Percentiles rank a stretch among this genome's conserved stretches.
These are phyloP conservation scores for Miscanthus sacchariflorus DNA, from an alignment of 202 grass and related monocot genomes.

Conservation along the genomic window DNA sequence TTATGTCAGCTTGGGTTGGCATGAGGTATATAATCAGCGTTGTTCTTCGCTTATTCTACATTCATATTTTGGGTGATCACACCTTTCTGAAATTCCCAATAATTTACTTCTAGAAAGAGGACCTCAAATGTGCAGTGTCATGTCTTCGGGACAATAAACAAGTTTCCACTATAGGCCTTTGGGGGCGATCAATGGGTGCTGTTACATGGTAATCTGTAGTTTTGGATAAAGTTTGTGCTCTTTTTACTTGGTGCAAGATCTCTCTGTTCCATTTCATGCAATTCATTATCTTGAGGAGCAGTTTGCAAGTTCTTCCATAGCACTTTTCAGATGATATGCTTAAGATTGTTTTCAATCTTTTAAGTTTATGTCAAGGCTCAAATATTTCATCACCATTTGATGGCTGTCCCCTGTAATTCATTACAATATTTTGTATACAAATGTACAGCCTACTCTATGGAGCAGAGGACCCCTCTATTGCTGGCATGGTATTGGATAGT, in stretches of 20 bases:
- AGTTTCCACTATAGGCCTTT: constrained; percentile 96
- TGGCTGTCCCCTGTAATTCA: background rate
- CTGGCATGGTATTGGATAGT: constrained; percentile 95
- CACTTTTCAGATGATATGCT: constrained; percentile 8
- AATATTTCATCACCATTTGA: constrained; percentile 39
- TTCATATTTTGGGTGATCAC: constrained; percentile 32
- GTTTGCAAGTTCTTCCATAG: constrained; percentile 31
- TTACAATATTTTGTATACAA: constrained; percentile 46
- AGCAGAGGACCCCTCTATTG: constrained; percentile 96
- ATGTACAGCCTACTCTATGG: constrained; percentile 91
- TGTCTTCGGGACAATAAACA: constrained; percentile 84
- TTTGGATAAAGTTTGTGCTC: constrained; percentile 29
- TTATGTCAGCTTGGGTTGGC: constrained; percentile 99
- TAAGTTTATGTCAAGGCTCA: constrained; percentile 7
- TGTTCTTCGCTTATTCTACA: constrained; percentile 37
- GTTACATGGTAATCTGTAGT: constrained; percentile 79
- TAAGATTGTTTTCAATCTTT: constrained; percentile 31
- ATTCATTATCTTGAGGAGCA: constrained; percentile 25
- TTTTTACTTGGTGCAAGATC: constrained; percentile 18
- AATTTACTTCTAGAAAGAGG: constrained; percentile 84
- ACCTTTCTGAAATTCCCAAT: constrained; percentile 35
- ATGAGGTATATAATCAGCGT: constrained; percentile 71
- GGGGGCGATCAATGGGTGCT: constrained; percentile 97
- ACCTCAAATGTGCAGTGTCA: constrained; percentile 83
- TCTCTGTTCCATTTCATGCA: constrained; percentile 26